These are phyloP conservation scores for Beauveria sp. DNA, from an alignment of 2,329 filamentous ascomycete genomes.

Conservation along the genomic window DNA sequence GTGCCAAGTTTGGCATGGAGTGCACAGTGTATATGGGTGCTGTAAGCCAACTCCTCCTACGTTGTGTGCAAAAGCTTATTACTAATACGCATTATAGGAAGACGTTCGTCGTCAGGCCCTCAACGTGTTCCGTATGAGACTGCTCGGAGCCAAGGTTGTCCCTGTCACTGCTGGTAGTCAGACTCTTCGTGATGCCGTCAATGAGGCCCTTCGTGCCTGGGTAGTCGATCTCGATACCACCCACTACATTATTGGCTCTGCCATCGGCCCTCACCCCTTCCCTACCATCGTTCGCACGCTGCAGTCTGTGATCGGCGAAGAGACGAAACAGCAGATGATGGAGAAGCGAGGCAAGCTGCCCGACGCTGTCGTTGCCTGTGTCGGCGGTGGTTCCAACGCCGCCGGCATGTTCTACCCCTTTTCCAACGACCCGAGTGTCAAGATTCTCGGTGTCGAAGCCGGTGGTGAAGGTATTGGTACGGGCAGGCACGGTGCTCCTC, in stretches of 20 bases:
- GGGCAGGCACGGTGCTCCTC: conserved; percentile 74
- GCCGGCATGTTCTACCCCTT: conserved; percentile 99
- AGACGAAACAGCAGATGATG: conserved; percentile 89
- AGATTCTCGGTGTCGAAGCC: conserved; percentile 88
- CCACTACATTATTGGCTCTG: conserved; percentile 96
- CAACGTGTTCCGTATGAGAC: conserved; percentile 97
- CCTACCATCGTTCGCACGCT: conserved; percentile 96
- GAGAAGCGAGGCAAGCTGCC: conserved; percentile 80
- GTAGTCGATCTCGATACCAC: conserved; percentile 87
- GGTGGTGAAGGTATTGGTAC: conserved; percentile 91
- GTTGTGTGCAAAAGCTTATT: background rate
- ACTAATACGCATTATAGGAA: conserved; percentile 43
- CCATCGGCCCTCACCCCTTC: conserved; percentile 96
- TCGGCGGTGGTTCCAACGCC: conserved; percentile 91
- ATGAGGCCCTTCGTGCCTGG: conserved; percentile 92
- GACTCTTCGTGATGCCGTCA: conserved; percentile 81
- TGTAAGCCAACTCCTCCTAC: conserved; percentile 26
- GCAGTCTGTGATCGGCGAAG: conserved; percentile 91
- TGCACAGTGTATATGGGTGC: conserved; percentile 98
- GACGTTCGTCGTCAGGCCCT: conserved; percentile 92
- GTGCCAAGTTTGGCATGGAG: conserved; percentile 96
- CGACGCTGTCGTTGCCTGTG: conserved; percentile 92
- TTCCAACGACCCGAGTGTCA: conserved; percentile 73
- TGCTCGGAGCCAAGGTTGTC: conserved; percentile 86
- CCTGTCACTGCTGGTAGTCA: conserved; percentile 85